Evolutionary conservation across 2,329 filamentous ascomycete genomes (phyloP).

Genomic region (Aspergillus pseudoterreus): DNA sequence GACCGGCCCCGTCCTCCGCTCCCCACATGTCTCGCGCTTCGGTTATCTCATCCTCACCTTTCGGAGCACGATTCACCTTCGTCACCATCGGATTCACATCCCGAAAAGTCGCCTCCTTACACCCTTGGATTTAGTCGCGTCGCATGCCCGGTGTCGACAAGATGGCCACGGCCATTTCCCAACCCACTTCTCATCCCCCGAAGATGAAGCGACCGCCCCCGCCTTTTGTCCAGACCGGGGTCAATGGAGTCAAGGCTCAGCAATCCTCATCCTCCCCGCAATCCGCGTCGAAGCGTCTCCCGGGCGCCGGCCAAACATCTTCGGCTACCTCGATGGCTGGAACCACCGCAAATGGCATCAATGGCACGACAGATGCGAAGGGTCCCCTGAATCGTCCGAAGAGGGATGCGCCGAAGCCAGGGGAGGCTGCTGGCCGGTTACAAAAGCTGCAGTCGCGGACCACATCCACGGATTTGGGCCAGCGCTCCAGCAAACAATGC

Average conservation of each 20-base stretch:
- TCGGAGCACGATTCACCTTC: conserved; percentile 29
- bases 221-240: conserved; percentile 59
- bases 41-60: conserved; percentile 35
- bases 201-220: conserved; percentile 68
- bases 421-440: conserved; percentile 29
- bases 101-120: conserved; percentile 23
- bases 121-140: conserved; percentile 13
- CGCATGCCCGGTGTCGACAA: conserved; percentile 20
- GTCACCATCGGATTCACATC: conserved; percentile 21
- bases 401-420: conserved; percentile 50
- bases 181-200: conserved; percentile 40
- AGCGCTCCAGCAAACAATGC: conserved; percentile 34
- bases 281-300: conserved; percentile 53
- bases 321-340: conserved; percentile 37
- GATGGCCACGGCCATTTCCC: conserved; percentile 45
- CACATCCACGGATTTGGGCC: conserved; percentile 27
- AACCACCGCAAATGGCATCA: conserved; percentile 45
- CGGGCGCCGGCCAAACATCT: conserved; percentile 52
- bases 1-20: conserved; percentile 33
- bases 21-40: conserved; percentile 45
- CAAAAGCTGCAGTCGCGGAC: conserved; percentile 34
- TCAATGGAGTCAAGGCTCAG: conserved; percentile 56
- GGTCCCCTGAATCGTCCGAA: conserved; percentile 50
- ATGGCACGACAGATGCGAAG: conserved; percentile 26
- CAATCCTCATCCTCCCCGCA: conserved; percentile 59